Conservation (phyloP, 2,329 filamentous ascomycete species). For the Dothistroma pini region DNA sequence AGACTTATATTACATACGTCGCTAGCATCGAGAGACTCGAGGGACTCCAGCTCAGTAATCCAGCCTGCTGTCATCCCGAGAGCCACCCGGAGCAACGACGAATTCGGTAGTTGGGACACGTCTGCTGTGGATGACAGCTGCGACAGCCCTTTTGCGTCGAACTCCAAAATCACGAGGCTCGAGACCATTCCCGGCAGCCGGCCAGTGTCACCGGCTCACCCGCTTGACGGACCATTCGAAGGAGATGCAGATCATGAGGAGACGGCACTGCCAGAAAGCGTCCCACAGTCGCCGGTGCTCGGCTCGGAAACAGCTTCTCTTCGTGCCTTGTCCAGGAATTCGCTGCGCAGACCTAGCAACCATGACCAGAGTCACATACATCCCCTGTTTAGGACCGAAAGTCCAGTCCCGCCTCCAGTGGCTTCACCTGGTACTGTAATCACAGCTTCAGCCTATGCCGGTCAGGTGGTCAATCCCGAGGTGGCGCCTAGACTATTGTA, state of each 20-base stretch:
- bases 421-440: conserved; percentile 68
- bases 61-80: conserved; percentile 29
- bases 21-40: conserved; percentile 42
- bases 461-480: conserved; percentile 52
- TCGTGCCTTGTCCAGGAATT: conserved; percentile 10
- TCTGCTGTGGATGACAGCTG: conserved; percentile 62
- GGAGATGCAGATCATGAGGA: conserved; percentile 39
- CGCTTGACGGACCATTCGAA: conserved; percentile 52
- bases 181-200: conserved; percentile 70
- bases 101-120: conserved; percentile 73
- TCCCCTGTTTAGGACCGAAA: conserved; percentile 71
- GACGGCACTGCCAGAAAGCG: conserved; percentile 15
- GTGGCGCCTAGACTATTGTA: conserved; percentile 24
- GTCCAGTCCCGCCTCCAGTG: conserved; percentile 60
- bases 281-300: conserved; percentile 6
- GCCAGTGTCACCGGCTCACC: conserved; percentile 60
- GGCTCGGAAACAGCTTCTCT: conserved; percentile 14
- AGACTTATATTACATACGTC: conserved; percentile 51
- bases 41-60: conserved; percentile 30
- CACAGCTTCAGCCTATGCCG: conserved; percentile 65
- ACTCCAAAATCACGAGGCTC: conserved; percentile 49
- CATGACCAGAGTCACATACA: conserved; percentile 67
- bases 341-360: conserved; percentile 13
- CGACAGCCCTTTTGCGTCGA: conserved; percentile 52
- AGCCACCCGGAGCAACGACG: conserved; percentile 47